Evolutionary conservation across 1,284 basidiomycete genomes (phyloP), one percentile per base, ranked within the genome.

Genomic region (Cryptococcus sp.): DNA sequence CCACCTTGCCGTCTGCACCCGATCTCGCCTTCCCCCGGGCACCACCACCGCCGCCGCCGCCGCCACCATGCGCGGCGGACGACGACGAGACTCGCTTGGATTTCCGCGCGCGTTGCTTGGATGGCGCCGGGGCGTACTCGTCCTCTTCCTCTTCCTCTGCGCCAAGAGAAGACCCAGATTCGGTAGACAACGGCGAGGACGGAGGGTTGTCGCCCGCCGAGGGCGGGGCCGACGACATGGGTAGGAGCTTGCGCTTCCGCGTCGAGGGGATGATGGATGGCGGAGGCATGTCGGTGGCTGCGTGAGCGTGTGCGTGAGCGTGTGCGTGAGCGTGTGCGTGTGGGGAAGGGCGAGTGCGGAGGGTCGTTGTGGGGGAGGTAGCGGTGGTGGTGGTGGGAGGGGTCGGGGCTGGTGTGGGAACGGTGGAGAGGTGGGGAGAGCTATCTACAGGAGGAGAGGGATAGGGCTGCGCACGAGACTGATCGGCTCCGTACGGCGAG

Each of bases 121-220:
- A 50, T 5, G 48, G 52, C 37, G 42, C 40, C 1, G 68, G 66
- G 43, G 56, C 60, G 53, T 69, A 69, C 52, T 71, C 69, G 15
- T 61, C 60, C 43, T 70, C 68, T 4, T 61, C 60, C 18, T 59
- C 52, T n/a, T 53, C 60, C 4, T 45, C 55, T 7, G 35, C 46
- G 1, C 52, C 52, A 4, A 46, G 45, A 9, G 53, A 53, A 33
- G 28, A 33, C 28, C 28, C 28, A 13, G 62, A 59, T 6, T 40
- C 8, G n/a, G 38, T 50, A 1, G 56, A 55, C 13, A 67, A 63
- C 13, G 59, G 60, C 16, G 61, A 60, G 15, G 64, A 57, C 15
- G 47, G 59, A 3, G 44, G 39, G 44, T 51, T 15, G 4, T 44
- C 1, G n/a, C 42, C 42, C 4, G 18, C 20, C 11, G 20, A 1